These are phyloP conservation scores for Leccinum subgranulosum DNA, from an alignment of 768 basidiomycete species.

Conservation along the genomic window DNA sequence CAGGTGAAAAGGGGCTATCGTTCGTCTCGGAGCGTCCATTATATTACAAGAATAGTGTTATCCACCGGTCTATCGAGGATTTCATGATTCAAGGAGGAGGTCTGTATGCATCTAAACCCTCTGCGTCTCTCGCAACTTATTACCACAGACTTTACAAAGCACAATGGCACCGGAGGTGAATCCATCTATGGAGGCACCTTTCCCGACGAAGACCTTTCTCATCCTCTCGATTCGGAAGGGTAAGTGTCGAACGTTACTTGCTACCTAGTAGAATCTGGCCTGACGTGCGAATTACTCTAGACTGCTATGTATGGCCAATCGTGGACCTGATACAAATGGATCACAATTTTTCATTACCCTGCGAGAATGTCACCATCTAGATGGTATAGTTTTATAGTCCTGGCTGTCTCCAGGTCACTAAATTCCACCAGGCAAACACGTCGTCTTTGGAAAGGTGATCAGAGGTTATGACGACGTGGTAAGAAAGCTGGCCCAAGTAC, in stretches of 20 bases:
- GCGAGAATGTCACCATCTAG: slow-evolving; percentile 66
- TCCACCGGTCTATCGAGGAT: slow-evolving; percentile 75
- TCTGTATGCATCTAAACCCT: slow-evolving; percentile 27
- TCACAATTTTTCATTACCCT: slow-evolving; percentile 88
- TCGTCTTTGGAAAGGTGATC: slow-evolving; percentile 54
- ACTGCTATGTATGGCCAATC: slow-evolving; percentile 88
- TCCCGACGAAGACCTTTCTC: slow-evolving; percentile 70
- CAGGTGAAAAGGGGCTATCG: slow-evolving; percentile 80
- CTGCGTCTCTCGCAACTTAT: neutral
- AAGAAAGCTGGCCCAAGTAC: slow-evolving; percentile 55
- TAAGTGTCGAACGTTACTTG: slow-evolving; percentile 26
- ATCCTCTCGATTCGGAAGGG: slow-evolving; percentile 63
- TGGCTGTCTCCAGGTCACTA: neutral
- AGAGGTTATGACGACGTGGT: slow-evolving; percentile 61
- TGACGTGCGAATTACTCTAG: slow-evolving; percentile 28
- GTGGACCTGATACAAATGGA: slow-evolving; percentile 78
- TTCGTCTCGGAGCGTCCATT: slow-evolving; percentile 60
- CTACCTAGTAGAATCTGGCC: neutral
- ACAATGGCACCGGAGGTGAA: slow-evolving; percentile 79
- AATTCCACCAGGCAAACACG: slow-evolving; percentile 50
- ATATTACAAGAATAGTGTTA: slow-evolving; percentile 76
- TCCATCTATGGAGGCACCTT: slow-evolving; percentile 78
- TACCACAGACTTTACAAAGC: slow-evolving; percentile 68
- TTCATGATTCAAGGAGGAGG: slow-evolving; percentile 86
- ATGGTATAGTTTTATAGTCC: slow-evolving; percentile 43